These are phyloP conservation scores for Polyporus arcularius DNA, from an alignment of 768 basidiomycete genomes.

Conservation along the genomic window DNA sequence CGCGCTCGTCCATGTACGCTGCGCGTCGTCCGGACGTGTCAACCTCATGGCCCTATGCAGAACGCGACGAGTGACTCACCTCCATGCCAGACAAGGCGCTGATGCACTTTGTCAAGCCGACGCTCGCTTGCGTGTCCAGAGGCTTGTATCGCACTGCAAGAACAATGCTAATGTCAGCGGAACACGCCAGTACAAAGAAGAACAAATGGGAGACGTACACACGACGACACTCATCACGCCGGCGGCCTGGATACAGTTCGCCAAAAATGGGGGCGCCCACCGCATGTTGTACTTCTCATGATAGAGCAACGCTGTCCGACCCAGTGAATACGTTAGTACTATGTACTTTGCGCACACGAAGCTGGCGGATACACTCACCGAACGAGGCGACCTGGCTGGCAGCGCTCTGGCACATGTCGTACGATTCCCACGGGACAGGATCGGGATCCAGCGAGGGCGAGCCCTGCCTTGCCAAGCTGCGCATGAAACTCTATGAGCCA, in stretches of 20 bases:
- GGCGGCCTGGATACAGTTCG: conserved; percentile 67
- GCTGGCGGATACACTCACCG: conserved; percentile 39
- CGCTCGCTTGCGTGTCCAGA: conserved; percentile 66
- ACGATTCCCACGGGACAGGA: conserved; percentile 60
- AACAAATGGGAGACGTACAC: conserved; percentile 37
- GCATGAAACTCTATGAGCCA: not conserved
- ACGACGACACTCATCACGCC: conserved; percentile 81
- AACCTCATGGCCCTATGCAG: not conserved
- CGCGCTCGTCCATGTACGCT: conserved; percentile 73
- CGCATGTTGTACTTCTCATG: conserved; percentile 63
- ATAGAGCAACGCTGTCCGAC: conserved; percentile 52
- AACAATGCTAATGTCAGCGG: conserved; percentile 5
- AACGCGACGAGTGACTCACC: conserved; percentile 39
- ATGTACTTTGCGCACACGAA: not conserved
- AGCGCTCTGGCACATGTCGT: conserved; percentile 77
- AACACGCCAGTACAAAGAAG: not conserved
- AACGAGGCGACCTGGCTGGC: conserved; percentile 69
- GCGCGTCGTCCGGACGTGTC: not conserved
- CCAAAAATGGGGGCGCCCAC: conserved; percentile 62
- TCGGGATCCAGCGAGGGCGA: conserved; percentile 30
- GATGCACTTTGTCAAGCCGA: conserved; percentile 67
- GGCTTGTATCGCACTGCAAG: conserved; percentile 65
- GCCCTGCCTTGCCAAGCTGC: not conserved
- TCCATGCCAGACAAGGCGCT: conserved; percentile 66
- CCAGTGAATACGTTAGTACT: not conserved